Evolutionary conservation across 2,329 filamentous ascomycete genomes (phyloP), one percentile per base, ranked within the genome.

Genomic region (Dothistroma pini): DNA sequence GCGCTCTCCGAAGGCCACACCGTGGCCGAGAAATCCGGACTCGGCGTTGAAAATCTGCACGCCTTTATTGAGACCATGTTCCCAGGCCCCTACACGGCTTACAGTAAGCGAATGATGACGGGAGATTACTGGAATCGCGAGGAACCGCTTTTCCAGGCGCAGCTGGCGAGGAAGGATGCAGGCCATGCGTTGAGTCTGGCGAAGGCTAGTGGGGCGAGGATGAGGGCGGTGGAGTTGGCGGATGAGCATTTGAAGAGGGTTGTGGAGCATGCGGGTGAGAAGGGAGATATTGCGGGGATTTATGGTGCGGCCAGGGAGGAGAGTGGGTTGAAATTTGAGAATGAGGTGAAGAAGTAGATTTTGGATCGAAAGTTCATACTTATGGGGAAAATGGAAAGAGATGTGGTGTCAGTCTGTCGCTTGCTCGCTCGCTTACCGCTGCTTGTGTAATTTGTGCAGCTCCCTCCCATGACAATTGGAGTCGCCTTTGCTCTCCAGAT

Each of bases 121-220:
- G 91, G 91, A 0, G 89, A 91, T 69, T 96, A 96, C 72, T 86
- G 89, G 75, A 83, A 85, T 75, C 81, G 89, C 12, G 85, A 89
- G 25, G 88, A 84, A 72, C 92, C 92, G n/a, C 78, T 95, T 9
- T 96, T 96, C 74, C 86, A 86, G 3, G 89, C 93, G 0, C 88
- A 95, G 73, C 79, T 96, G 61, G 92, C 91, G 6, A 80, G 88
- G 63, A 96, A 96, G 74, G 93, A 96, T 78, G 84, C 87, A 1
- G 78, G 86, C 1, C 91, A 96, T 79, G 90, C 89, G 4, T 78
- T 86, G 72, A 79, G 77, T 58, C 70, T 96, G 61, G 92, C 90
- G 0, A 78, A 84, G 63, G 77, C 77, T 25, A 81, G 80, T 6
- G 91, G 89, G 0, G 80, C 83, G 49, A 82, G 80, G 61, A 75